Base-by-base conservation (phyloP, 2,329 filamentous ascomycete genomes). In the Pyrenophora graminea region DNA sequence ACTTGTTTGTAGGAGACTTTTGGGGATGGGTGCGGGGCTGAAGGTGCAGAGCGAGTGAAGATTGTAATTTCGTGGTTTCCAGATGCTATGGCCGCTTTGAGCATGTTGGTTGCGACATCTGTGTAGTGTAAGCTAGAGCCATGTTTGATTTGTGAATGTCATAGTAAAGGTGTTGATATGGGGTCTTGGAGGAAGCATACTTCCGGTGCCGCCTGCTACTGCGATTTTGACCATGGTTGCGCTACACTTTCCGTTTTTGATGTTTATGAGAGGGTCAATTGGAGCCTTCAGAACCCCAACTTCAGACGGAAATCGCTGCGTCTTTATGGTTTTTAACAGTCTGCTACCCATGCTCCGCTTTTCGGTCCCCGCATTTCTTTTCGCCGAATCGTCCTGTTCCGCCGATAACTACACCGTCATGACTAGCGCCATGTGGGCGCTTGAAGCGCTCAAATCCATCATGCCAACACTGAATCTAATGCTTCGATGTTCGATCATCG, bases 101-200 rank as follows among this genome's bases (percentile, higher is more conserved):
- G 67, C 8, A 85, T 62, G 61, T 83, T 82, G 36, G 69, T 74
- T 2, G 78, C 79, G 39, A 85, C 77, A 48, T 82, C 82, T 84
- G 39, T 10, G 2, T 12, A 3, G 19, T 30, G 17, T 32, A 4
- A 39, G 45, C 17, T 13, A 30, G 10, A 31, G 12, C 31, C 17
- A n/a, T 19, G 8, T 7, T 25, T 18, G 39, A 36, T 17, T 18
- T 31, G 25, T 31, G 40, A 25, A 15, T 33, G 6, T 4, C 19
- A 13, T 30, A 30, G 15, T n/a, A 5, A n/a, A 9, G 17, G 36
- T 18, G 13, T 18, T 42, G 30, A 33, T 25, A 44, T 44, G 48
- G 23, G 37, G 21, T 6, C 10, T 33, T 13, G 23, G 21, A 36
- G 45, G 18, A 44, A 32, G 61, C 62, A 8, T 67, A 71, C 69